Conservation (phyloP, 352 stramenopile genomes). For the Paralagenidium karlingii region DNA sequence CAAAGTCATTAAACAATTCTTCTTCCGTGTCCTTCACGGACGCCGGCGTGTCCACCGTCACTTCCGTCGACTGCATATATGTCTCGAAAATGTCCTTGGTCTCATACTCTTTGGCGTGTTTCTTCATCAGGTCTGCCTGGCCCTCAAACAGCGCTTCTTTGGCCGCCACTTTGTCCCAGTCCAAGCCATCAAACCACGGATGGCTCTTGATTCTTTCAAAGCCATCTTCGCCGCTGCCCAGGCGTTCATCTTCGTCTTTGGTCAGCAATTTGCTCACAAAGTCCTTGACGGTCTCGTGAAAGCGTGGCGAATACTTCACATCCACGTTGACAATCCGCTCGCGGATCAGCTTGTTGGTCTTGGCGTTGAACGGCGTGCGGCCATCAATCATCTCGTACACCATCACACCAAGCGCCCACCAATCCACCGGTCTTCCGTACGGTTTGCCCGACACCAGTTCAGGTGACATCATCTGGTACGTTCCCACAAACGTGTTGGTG, state of each 20-base stretch:
- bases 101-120: slow-evolving; percentile 67
- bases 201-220: slow-evolving; percentile 82
- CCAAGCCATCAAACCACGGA: slow-evolving; percentile 76
- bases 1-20: slow-evolving; percentile 72
- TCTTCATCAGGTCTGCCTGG: slow-evolving; percentile 66
- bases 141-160: slow-evolving; percentile 50
- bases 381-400: slow-evolving; percentile 85
- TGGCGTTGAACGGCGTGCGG: slow-evolving; percentile 77
- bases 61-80: slow-evolving; percentile 80
- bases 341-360: slow-evolving; percentile 78
- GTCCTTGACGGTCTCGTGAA: slow-evolving; percentile 73
- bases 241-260: slow-evolving; percentile 84
- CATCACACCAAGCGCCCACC: slow-evolving; percentile 81
- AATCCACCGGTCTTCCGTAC: slow-evolving; percentile 83
- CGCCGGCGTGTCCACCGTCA: slow-evolving; percentile 69
- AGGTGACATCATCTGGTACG: slow-evolving; percentile 88
- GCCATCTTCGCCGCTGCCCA: slow-evolving; percentile 85
- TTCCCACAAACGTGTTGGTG: slow-evolving; percentile 86
- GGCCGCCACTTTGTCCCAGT: slow-evolving; percentile 69
- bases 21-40: slow-evolving; percentile 58
- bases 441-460: slow-evolving; percentile 81
- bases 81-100: slow-evolving; percentile 76
- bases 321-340: slow-evolving; percentile 77
- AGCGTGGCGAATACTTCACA: slow-evolving; percentile 68
- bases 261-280: slow-evolving; percentile 87